Evolutionary conservation across 2,329 filamentous ascomycete genomes (phyloP).

Genomic region (Drechslerella coelobrocha): DNA sequence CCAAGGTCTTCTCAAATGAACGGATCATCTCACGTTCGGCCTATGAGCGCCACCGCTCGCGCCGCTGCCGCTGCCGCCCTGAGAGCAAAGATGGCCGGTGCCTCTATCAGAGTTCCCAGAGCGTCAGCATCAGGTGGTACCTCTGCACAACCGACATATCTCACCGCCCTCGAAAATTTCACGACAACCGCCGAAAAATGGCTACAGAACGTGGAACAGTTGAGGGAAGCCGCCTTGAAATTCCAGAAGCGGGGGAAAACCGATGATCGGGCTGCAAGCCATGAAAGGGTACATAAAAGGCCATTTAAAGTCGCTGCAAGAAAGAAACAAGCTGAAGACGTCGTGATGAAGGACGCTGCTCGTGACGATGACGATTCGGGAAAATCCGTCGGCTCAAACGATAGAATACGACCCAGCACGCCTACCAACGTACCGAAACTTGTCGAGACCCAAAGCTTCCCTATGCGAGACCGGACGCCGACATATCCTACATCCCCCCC

Average conservation of each 20-base stretch:
- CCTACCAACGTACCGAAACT: slow-evolving; percentile 30
- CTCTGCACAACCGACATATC: slow-evolving; percentile 19
- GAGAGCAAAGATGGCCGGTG: slow-evolving; percentile 42
- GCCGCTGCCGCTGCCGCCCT: slow-evolving; percentile 35
- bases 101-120: slow-evolving; percentile 26
- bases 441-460: background rate
- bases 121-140: slow-evolving; percentile 3
- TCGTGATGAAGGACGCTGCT: slow-evolving; percentile 50
- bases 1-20: slow-evolving; percentile 43
- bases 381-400: slow-evolving; percentile 42
- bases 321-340: slow-evolving; percentile 49
- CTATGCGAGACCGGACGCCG: background rate
- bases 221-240: slow-evolving; percentile 35
- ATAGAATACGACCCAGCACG: slow-evolving; percentile 43
- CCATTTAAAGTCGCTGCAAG: slow-evolving; percentile 47
- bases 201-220: slow-evolving; percentile 38
- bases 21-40: slow-evolving; percentile 22
- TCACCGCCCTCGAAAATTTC: slow-evolving; percentile 45
- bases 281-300: slow-evolving; percentile 51
- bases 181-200: slow-evolving; percentile 33
- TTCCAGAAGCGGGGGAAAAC: slow-evolving; percentile 22
- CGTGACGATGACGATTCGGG: slow-evolving; percentile 36
- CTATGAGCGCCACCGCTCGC: slow-evolving; percentile 41
- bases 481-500: slow-evolving; percentile 7
- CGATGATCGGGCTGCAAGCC: slow-evolving; percentile 34